Conservation (phyloP, 306 rosid species). For the Ormosia semicastrata region DNA sequence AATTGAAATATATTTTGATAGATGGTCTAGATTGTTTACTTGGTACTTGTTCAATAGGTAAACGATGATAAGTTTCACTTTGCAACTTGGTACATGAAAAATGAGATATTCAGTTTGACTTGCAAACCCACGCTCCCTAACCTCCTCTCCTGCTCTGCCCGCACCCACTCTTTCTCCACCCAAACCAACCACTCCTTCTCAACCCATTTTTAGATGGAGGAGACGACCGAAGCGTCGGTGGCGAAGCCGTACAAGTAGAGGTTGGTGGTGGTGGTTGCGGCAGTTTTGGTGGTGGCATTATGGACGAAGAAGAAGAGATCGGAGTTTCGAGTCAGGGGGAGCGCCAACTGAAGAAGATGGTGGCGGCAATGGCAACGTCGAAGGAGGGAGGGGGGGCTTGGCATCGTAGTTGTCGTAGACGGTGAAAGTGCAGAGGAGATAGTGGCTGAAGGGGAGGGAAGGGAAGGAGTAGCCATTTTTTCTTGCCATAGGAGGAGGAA, state of each 20-base stretch:
- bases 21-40: no score
- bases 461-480: conserved; percentile 78
- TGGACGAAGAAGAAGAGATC: conserved; percentile 63
- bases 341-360: conserved; percentile 83
- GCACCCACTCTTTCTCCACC: no score
- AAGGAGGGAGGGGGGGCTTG: conserved; percentile 79
- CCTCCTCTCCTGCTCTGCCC: no score
- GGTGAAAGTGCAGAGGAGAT: conserved; percentile 81
- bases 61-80: no score
- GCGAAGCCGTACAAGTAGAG: conserved; percentile 86
- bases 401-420: conserved; percentile 94
- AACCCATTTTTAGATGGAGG: conserved; percentile 34
- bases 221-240: conserved; percentile 78
- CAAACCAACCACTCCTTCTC: no score
- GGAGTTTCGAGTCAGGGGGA: conserved; percentile 85
- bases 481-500: conserved; percentile 69
- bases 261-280: conserved; percentile 48
- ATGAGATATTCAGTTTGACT: no score
- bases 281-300: neutral
- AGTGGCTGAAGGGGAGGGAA: conserved; percentile 52
- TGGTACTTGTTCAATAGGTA: no score
- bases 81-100: no score
- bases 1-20: no score
- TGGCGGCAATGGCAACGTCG: conserved; percentile 68
- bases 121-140: no score